Evolutionary conservation across 148 eudicot genomes (phyloP), one percentile per base, ranked within the genome.

Genomic region (Diospyros lotus): DNA sequence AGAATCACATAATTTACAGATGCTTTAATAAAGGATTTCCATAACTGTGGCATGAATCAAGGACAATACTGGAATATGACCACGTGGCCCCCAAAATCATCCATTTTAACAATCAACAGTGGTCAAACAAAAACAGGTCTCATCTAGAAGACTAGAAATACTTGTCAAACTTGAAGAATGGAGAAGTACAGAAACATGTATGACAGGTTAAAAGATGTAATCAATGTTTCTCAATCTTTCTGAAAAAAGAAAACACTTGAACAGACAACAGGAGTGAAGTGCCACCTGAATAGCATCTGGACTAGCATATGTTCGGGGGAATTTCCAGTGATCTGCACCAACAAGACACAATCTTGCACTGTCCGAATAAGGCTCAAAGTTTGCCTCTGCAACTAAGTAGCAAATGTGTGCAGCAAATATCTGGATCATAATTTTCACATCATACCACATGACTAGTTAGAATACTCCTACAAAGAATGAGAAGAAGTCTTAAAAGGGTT

Each of bases 201-300:
- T 8, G 45, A 77, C 10, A 54, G 48, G 6, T 58, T 3, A 56
- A 75, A 18, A 11, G 12, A 48, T 45, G 2, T n/a, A 38, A 45
- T 11, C 64, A 39, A 68, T 13, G 11, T 50, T 76, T 54, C 62
- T n/a, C 41, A n/a, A 53, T 65, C 64, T 58, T 44, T 40, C 18
- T 51, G 28, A 14, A 53, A 44, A 65, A 41, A 40, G 46, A 38
- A 48, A 17, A 71, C 12, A 50, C 15, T 13, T 39, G 4, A 50
- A 65, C 48, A 65, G 68, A 39, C n/a, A 42, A 85, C 3, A 18
- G 66, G 73, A 46, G 54, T 39, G 10, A 17, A 28, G 48, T 54
- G 46, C 52, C 76, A 93, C 98, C 98, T 91, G 98, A 75, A 93
- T 93, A 38, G 98, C 97, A 76, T 88, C 90, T 52, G 98, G 97